Base-by-base conservation (phyloP, 2,329 filamentous ascomycete genomes). In the Stachybotrys elegans region DNA sequence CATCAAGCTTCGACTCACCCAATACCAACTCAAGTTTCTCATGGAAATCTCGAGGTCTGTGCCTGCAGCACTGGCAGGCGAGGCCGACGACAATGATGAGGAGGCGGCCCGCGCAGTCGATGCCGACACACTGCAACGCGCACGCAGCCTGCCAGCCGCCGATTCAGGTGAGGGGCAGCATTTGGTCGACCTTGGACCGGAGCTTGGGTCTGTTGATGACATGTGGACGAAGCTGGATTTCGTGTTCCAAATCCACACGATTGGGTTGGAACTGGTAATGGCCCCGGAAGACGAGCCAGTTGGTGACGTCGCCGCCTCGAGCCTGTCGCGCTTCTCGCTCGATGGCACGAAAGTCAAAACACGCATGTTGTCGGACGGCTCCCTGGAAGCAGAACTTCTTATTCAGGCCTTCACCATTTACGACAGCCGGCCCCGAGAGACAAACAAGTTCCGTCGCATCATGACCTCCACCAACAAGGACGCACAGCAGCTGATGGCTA, bases 401-500 rank as follows among this genome's bases (percentile, higher is more conserved):
- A 90, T 98, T 14, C 86, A 93, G 47, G 93, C 92, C 0, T 96
- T 98, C 62, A 95, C 90, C 0, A 95, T 97, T 51, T 81, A 88
- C 44, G 93, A 99, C 62, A 96, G 86, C 50, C 84, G 94, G n/a
- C 83, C 82, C 5, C 79, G 81, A 43, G 91, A 95, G 55, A 87
- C 85, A 5, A 98, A 96, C 71, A 96, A 95, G 60, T 99, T 94
- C 75, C 83, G 90, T 41, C 94, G 92, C 63, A 96, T 98, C 68
- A 97, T 98, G 93, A 91, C 91, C 2, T 84, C 95, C 44, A 90
- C 91, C 58, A 97, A 96, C 65, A 92, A 90, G 54, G 86, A 91
- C 44, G 90, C 93, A 37, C 91, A 97, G 62, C 94, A 99, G 56
- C 91, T 98, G 58, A 98, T 98, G 93, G 93, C 93, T 16, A 96